Conservation (phyloP, 306 rosid species). For the Prosopis cineraria region DNA sequence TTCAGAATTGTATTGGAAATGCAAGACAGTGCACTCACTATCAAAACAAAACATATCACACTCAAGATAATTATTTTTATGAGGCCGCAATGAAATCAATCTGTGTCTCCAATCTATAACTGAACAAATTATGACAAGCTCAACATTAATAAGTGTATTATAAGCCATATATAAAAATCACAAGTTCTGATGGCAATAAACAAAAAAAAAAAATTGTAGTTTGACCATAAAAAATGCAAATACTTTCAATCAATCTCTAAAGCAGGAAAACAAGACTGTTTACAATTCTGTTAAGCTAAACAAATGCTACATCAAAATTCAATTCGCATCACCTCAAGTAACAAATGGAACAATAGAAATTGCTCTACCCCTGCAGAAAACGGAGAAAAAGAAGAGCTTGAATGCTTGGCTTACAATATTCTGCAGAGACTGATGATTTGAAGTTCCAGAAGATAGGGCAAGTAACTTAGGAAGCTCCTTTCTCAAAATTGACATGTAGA, state of each 20-base stretch:
- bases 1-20: not conserved
- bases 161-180: not conserved
- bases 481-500: slow-evolving; percentile 83
- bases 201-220: too few species aligned
- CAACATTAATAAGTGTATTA: not conserved
- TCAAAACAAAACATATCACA: not conserved
- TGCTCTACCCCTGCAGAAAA: not conserved
- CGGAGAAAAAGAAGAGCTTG: slow-evolving; percentile 19
- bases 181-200: too few species aligned
- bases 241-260: not conserved
- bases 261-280: not conserved
- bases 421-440: slow-evolving; percentile 81
- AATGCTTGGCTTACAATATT: slow-evolving; percentile 66
- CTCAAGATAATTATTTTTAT: not conserved
- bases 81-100: not conserved
- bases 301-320: not conserved
- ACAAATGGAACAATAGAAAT: slow-evolving; percentile 31
- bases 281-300: not conserved
- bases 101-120: not conserved
- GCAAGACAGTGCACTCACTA: not conserved
- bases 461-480: slow-evolving; percentile 83
- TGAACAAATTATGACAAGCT: not conserved
- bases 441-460: slow-evolving; percentile 69
- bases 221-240: not conserved
- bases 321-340: slow-evolving; percentile 9